Conservation (phyloP, 164 flowering plant genomes). For the Hamamelis virginiana region DNA sequence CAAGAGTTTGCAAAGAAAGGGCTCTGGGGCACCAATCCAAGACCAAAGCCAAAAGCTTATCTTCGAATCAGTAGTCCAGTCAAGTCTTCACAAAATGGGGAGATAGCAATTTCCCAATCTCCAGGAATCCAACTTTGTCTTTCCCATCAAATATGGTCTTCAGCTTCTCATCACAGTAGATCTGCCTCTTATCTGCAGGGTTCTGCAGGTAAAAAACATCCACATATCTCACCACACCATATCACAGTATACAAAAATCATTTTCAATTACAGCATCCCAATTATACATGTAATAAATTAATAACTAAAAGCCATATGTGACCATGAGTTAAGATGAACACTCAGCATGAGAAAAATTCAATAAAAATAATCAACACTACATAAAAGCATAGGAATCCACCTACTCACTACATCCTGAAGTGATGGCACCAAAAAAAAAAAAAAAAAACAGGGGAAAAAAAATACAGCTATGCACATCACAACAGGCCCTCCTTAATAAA, state of each 20-base stretch:
- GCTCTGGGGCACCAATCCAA: neutral
- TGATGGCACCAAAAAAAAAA: neutral
- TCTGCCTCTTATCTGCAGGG: constrained; percentile 55
- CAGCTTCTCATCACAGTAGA: constrained; percentile 69
- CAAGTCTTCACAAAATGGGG: constrained; percentile 55
- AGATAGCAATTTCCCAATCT: constrained; percentile 47
- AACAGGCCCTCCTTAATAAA: neutral
- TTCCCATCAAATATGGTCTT: constrained; percentile 64
- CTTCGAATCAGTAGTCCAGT: constrained; percentile 20
- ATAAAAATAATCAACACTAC: neutral
- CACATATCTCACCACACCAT: neutral
- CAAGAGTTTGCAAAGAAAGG: neutral
- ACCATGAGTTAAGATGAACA: neutral
- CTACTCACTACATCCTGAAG: neutral
- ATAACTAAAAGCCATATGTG: too few species aligned
- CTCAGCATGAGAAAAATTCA: neutral
- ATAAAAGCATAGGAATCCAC: neutral
- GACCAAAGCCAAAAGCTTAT: neutral
- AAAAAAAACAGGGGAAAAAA: too few species aligned
- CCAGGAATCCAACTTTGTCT: constrained; percentile 60
- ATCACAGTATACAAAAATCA: neutral
- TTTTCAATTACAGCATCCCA: neutral
- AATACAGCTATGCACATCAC: neutral
- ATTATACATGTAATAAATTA: neutral
- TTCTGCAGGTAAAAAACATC: constrained; percentile 43